A percentile compares a stretch with the other conserved stretches of the same genome.
These are phyloP conservation scores for Phytopythium ostracodes DNA, from an alignment of 352 stramenopile species.

Conservation along the genomic window DNA sequence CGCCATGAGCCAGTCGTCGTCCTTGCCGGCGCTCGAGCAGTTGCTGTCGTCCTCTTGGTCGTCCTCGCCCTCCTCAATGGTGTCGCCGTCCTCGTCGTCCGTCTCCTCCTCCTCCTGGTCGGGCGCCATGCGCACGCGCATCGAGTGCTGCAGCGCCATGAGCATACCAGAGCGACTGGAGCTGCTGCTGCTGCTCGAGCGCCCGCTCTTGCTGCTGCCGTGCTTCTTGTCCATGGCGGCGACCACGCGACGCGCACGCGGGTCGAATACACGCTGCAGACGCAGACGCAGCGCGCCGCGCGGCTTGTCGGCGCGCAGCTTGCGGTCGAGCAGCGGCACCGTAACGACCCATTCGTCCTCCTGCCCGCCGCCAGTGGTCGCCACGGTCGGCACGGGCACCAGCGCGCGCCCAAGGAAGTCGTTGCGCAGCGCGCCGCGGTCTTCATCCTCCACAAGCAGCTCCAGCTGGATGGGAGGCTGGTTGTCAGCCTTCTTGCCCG, in stretches of 20 bases:
- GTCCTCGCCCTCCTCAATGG: constrained; percentile 47
- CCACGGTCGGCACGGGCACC: constrained; percentile 12
- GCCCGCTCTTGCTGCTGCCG: constrained; percentile 20
- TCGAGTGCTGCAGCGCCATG: constrained; percentile 34
- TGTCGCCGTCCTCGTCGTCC: constrained; percentile 38
- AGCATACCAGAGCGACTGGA: neutral
- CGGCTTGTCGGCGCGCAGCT: constrained; percentile 44
- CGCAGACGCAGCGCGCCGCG: constrained; percentile 52
- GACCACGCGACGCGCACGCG: constrained; percentile 34
- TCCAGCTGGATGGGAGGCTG: constrained; percentile 36
- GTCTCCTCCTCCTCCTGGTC: constrained; percentile 22
- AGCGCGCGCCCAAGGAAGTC: constrained; percentile 64
- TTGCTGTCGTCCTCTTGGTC: constrained; percentile 24
- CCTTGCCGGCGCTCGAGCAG: neutral
- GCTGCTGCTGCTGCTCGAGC: constrained; percentile 11
- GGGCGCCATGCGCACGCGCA: constrained; percentile 28
- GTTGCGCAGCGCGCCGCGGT: constrained; percentile 50
- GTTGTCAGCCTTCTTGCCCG: constrained; percentile 14
- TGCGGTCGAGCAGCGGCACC: constrained; percentile 53
- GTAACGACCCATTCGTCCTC: constrained; percentile 44
- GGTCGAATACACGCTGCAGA: constrained; percentile 47
- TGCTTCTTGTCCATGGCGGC: constrained; percentile 14
- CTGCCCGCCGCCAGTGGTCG: neutral
- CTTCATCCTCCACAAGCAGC: constrained; percentile 60
- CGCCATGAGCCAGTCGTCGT: constrained; percentile 19